Evolutionary conservation across 257 asterid genomes (phyloP).

Genomic region (Paulownia fortunei): DNA sequence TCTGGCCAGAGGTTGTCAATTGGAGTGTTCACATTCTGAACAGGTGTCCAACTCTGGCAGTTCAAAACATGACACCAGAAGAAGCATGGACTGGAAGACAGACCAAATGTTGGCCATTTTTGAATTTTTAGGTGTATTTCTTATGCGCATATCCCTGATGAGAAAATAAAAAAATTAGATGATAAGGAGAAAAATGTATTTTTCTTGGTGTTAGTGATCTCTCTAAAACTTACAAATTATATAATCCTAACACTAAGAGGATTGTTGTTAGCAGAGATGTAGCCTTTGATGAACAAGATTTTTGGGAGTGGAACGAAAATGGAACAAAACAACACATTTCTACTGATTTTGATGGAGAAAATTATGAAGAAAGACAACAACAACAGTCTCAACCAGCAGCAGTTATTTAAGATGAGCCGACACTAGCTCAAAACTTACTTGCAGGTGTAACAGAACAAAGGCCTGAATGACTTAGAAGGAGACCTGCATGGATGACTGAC

Average conservation of each 20-base stretch:
- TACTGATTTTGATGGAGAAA: not conserved
- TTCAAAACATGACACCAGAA: not conserved
- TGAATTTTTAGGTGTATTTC: not conserved
- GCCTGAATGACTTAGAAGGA: too few species aligned
- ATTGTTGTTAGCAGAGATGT: not conserved
- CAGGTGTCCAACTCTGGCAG: not conserved
- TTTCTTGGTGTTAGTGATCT: slow-evolving; percentile 13
- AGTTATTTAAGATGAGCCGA: too few species aligned
- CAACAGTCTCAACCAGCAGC: too few species aligned
- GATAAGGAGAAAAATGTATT: not conserved
- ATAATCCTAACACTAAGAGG: not conserved
- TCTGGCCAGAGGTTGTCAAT: not conserved
- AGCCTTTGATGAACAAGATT: not conserved
- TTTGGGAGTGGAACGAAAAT: not conserved
- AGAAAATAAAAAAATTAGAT: not conserved
- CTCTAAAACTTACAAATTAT: not conserved
- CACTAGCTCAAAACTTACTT: too few species aligned
- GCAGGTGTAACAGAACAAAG: too few species aligned
- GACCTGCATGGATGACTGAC: too few species aligned
- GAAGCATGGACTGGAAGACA: not conserved
- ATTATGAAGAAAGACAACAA: too few species aligned
- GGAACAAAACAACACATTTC: not conserved
- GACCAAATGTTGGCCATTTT: not conserved
- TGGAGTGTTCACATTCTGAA: not conserved
- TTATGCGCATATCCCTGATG: not conserved